Evolutionary conservation across 305 asterid species (phyloP).

Genomic region (Galium porrigens): DNA sequence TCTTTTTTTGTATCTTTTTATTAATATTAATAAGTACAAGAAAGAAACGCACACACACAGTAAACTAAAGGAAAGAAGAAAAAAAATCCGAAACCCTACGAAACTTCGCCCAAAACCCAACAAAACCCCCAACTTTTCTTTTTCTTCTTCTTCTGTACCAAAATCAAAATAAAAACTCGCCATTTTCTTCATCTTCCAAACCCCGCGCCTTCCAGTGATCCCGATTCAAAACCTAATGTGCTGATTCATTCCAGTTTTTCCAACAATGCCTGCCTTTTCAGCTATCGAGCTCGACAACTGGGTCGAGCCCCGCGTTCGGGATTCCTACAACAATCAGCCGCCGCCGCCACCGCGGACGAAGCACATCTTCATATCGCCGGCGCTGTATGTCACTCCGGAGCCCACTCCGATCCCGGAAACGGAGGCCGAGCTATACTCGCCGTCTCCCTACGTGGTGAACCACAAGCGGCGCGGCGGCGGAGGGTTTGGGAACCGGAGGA

Average conservation of each 20-base stretch:
- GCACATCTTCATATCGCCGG: constrained; percentile 60
- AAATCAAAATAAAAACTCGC: background rate
- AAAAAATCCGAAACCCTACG: constrained; percentile 10
- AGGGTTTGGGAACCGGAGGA: constrained; percentile 17
- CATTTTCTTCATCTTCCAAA: background rate
- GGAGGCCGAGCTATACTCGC: constrained; percentile 35
- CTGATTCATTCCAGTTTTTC: background rate
- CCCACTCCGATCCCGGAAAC: constrained; percentile 44
- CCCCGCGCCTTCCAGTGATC: background rate
- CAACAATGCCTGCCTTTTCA: constrained; percentile 48
- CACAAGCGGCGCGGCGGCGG: constrained; percentile 50
- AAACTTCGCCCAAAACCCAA: constrained; percentile 14
- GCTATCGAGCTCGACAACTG: constrained; percentile 40
- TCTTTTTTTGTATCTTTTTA: background rate
- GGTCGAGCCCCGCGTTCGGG: constrained; percentile 38
- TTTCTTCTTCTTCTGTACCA: background rate
- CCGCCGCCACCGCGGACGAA: constrained; percentile 11
- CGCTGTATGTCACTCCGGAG: constrained; percentile 52
- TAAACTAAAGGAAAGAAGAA: background rate
- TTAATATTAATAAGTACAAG: too few species aligned
- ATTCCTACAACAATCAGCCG: constrained; percentile 21
- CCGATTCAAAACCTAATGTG: constrained; percentile 7
- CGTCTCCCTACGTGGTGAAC: constrained; percentile 66
- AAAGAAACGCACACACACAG: background rate
- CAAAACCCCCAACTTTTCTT: too few species aligned